phyloP scores from a whole-genome alignment of 1,139 yeast species.

The Candida sp. region DNA sequence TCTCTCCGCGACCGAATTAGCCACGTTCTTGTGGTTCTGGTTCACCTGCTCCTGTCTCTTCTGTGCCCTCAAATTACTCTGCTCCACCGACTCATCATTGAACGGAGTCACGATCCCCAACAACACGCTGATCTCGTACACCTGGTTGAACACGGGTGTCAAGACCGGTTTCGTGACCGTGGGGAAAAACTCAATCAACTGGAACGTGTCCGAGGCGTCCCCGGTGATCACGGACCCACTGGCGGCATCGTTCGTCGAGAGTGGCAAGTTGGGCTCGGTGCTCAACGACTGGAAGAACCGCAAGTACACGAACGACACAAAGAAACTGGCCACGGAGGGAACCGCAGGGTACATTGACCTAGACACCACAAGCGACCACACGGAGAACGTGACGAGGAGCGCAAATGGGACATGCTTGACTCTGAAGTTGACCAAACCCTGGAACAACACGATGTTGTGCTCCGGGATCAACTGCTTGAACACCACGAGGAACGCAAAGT shows the following conservation, averaged over 20 bases:
- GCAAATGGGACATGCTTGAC: constrained; percentile 78
- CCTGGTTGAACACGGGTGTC: constrained; percentile 53
- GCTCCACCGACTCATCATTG: constrained; percentile 72
- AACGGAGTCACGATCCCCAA: constrained; percentile 67
- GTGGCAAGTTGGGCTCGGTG: constrained; percentile 44
- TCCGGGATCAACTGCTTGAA: constrained; percentile 91
- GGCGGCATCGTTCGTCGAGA: constrained; percentile 27
- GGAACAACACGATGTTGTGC: constrained; percentile 73
- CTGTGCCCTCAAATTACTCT: constrained; percentile 72
- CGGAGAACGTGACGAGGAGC: constrained; percentile 45
- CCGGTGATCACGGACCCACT: constrained; percentile 53
- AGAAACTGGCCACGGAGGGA: constrained; percentile 73
- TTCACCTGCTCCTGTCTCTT: constrained; percentile 53
- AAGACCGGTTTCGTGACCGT: constrained; percentile 54
- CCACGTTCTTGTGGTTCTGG: constrained; percentile 42
- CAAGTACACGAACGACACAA: constrained; percentile 74
- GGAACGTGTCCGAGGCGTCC: constrained; percentile 91
- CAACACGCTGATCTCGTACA: constrained; percentile 58
- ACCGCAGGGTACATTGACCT: constrained; percentile 56
- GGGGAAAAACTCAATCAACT: constrained; percentile 84
- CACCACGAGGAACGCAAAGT: constrained; percentile 81
- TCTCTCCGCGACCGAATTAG: constrained; percentile 77
- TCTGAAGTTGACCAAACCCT: constrained; percentile 66
- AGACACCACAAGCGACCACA: constrained; percentile 46
- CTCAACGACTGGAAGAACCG: constrained; percentile 68